phyloP scores from a whole-genome alignment of 805 yeast genomes.

The Scheffersomyces ergatensis region DNA sequence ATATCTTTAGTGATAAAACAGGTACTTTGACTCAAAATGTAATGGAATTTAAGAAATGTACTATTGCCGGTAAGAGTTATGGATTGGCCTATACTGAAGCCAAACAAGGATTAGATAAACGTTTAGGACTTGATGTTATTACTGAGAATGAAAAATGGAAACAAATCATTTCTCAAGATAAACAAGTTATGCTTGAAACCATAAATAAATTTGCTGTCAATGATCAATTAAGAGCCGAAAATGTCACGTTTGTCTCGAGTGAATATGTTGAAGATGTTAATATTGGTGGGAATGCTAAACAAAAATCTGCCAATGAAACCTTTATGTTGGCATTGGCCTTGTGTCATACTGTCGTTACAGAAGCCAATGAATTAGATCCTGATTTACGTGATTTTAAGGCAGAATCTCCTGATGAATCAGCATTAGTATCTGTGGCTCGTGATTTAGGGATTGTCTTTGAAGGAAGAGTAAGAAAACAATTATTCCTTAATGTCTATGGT shows the following conservation, averaged over 20 bases:
- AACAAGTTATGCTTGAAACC: conserved; percentile 43
- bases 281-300: conserved; percentile 19
- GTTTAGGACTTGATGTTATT: conserved; percentile 61
- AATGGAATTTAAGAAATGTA: conserved; percentile 79
- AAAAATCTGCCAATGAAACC: conserved; percentile 47
- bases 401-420: conserved; percentile 83
- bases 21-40: conserved; percentile 82
- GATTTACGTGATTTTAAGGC: conserved; percentile 57
- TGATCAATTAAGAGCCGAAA: conserved; percentile 49
- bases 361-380: conserved; percentile 38
- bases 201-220: conserved; percentile 33
- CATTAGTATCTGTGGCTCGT: conserved; percentile 72
- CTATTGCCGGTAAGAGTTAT: conserved; percentile 63
- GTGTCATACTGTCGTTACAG: conserved; percentile 76
- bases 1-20: conserved; percentile 78
- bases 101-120: conserved; percentile 64
- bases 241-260: conserved; percentile 61
- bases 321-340: conserved; percentile 68
- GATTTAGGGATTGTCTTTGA: conserved; percentile 67
- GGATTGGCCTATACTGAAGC: conserved; percentile 81
- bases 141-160: conserved; percentile 44
- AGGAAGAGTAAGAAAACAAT: conserved; percentile 49
- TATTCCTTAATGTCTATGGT: conserved; percentile 47
- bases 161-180: conserved; percentile 40
- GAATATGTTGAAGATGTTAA: conserved; percentile 54